Percentiles rank a stretch among this genome's conserved stretches.
Evolutionary conservation across 2,329 filamentous ascomycete species (phyloP).

Genomic region (Cladophialophora psammophila): DNA sequence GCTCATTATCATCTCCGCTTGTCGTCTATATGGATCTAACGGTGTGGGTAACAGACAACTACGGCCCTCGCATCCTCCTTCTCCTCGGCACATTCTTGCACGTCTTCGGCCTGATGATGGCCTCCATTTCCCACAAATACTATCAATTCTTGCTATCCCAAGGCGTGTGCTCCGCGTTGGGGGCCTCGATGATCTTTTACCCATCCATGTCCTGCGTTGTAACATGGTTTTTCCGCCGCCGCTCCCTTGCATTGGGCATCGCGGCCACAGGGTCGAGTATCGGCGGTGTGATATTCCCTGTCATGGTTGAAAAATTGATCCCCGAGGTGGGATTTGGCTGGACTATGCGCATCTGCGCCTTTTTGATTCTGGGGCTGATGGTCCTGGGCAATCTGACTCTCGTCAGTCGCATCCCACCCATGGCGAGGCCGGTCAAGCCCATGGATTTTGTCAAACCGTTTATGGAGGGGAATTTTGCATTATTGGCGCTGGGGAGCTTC

Average conservation of each 20-base stretch:
- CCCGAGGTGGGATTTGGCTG: slow-evolving; percentile 62
- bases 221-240: slow-evolving; percentile 50
- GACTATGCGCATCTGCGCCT: slow-evolving; percentile 65
- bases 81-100: slow-evolving; percentile 61
- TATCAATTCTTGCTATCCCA: slow-evolving; percentile 65
- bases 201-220: slow-evolving; percentile 47
- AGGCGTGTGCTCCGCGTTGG: slow-evolving; percentile 61
- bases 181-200: slow-evolving; percentile 60
- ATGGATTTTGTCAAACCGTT: slow-evolving; percentile 45
- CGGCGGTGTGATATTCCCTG: slow-evolving; percentile 68
- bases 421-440: slow-evolving; percentile 43
- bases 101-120: slow-evolving; percentile 67
- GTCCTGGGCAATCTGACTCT: slow-evolving; percentile 62
- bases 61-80: slow-evolving; percentile 65
- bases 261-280: slow-evolving; percentile 62
- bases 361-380: slow-evolving; percentile 67
- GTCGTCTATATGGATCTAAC: background rate
- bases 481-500: slow-evolving; percentile 40
- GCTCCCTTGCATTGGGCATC: slow-evolving; percentile 63
- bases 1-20: background rate
- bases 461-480: slow-evolving; percentile 39
- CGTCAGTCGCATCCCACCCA: slow-evolving; percentile 58
- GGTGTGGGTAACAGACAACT: slow-evolving; percentile 55
- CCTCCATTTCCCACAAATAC: slow-evolving; percentile 60
- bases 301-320: slow-evolving; percentile 66